Evolutionary conservation across 202 grass and related monocot species (phyloP).

Genomic region (Panicum hallii): DNA sequence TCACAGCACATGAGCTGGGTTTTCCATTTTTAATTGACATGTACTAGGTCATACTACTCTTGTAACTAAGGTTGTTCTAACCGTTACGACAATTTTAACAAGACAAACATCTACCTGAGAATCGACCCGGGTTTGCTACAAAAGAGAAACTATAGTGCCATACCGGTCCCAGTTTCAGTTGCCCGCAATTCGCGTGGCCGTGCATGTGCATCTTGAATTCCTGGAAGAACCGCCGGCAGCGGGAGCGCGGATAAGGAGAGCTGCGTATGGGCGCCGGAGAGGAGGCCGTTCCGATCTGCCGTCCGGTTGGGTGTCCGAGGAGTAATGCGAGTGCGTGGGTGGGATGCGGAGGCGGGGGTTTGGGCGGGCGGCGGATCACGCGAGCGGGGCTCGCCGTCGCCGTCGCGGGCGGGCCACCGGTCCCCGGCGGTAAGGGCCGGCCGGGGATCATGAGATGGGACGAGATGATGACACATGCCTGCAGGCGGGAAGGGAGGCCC

Average conservation of each 20-base stretch:
- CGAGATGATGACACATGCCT: not conserved
- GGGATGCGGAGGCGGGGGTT: not conserved
- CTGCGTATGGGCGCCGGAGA: slow-evolving; percentile 13
- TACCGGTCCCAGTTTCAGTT: not conserved
- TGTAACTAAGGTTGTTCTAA: too few species aligned
- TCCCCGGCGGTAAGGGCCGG: slow-evolving; percentile 18
- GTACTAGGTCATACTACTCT: too few species aligned
- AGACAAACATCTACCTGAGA: too few species aligned
- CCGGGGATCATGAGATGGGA: not conserved
- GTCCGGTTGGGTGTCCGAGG: not conserved
- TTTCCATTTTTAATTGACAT: too few species aligned
- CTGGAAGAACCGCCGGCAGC: not conserved
- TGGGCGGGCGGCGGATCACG: not conserved
- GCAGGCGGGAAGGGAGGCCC: not conserved
- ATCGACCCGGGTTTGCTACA: too few species aligned
- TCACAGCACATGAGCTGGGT: too few species aligned
- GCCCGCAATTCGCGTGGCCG: not conserved
- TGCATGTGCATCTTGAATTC: not conserved
- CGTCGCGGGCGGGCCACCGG: not conserved
- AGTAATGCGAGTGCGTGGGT: not conserved
- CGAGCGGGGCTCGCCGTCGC: not conserved
- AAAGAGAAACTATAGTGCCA: too few species aligned
- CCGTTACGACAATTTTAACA: too few species aligned
- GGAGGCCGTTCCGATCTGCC: not conserved
- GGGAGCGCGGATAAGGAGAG: not conserved